Conservation (phyloP, 208 protist genomes). For the Zelonia costaricensis region DNA sequence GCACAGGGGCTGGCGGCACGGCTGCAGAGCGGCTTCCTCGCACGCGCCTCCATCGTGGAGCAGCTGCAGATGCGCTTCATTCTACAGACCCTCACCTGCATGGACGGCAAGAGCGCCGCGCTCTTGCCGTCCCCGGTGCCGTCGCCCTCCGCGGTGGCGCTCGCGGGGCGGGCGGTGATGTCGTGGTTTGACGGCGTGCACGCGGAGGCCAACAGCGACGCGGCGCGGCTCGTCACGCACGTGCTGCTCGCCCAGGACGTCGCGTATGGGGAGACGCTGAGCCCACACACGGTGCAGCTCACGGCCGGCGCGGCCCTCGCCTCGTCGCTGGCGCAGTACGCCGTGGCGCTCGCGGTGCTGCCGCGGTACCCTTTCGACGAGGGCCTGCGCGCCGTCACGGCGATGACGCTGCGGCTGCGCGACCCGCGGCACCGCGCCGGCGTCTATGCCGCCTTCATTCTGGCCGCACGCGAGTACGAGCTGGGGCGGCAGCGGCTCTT, state of each 20-base stretch:
- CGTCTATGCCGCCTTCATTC: conserved; percentile 71
- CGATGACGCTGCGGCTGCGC: conserved; percentile 56
- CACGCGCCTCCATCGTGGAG: conserved; percentile 44
- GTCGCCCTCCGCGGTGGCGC: background rate
- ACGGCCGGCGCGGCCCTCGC: conserved; percentile 44
- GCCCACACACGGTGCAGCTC: conserved; percentile 53
- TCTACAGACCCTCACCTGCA: conserved; percentile 57
- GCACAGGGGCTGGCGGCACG: conserved; percentile 38
- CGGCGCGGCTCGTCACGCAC: conserved; percentile 60
- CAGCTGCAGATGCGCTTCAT: conserved; percentile 82
- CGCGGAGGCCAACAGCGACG: conserved; percentile 39
- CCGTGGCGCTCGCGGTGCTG: conserved; percentile 51
- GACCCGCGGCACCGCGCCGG: conserved; percentile 49
- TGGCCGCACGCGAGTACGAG: conserved; percentile 52
- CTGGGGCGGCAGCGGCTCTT: conserved; percentile 38
- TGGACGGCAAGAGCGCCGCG: conserved; percentile 10
- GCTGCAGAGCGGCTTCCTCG: conserved; percentile 46
- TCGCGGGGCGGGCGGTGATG: background rate
- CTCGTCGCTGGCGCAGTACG: conserved; percentile 45
- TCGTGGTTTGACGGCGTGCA: conserved; percentile 55
- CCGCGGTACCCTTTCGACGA: conserved; percentile 49
- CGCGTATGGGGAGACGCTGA: conserved; percentile 63
- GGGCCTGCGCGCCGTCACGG: conserved; percentile 46
- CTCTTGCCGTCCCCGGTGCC: background rate
- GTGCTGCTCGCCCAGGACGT: conserved; percentile 57